Base-by-base conservation (phyloP, 768 basidiomycete genomes). In the Dentipellis fragilis region DNA sequence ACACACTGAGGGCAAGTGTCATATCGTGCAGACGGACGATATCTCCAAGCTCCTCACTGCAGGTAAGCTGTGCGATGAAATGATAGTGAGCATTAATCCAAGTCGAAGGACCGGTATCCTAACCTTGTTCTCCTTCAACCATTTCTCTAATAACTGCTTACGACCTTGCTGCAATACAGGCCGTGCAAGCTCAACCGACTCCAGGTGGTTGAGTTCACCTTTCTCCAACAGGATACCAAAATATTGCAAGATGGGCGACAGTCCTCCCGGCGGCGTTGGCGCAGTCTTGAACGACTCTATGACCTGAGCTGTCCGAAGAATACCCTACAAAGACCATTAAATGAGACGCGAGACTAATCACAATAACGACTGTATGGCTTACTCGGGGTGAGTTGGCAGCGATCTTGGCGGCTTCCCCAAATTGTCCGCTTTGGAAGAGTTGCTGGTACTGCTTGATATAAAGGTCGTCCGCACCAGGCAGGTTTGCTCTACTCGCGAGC, bases 91-190 rank as follows among this genome's bases (percentile, higher is more conserved):
- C 10, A n/a, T 12, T 23, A 23, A 23, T 19, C n/a, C 42, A n/a
- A 10, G 16, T 42, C 29, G 48, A 51, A 11, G 10, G 22, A 40
- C 10, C 9, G 21, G 4, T 4, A 22, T 12, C 22, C 52, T 11
- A 16, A 86, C 93, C 84, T 98, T 99, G 75, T 96, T 97, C 78
- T 99, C 96, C 72, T 99, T 99, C 58, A 99, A 73, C 96, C 96
- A 99, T 66, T 98, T 98, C 75, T 99, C 96, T 14, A 99, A 75
- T 47, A 98, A 75, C 65, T 97, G 92, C 72, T 99, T 98, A 69
- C 93, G 84, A 37, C 93, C 93, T 72, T 99, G 96, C 62, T 90
- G 87, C 47, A 99, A 74, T 8, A 99, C 96, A 16, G 96, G 96
- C 49, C 93, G 83, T 1, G 96, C 96, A 48, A 99, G 81, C 69